Evolutionary conservation across 768 basidiomycete species (phyloP).

Genomic region (Tylopilus felleus): DNA sequence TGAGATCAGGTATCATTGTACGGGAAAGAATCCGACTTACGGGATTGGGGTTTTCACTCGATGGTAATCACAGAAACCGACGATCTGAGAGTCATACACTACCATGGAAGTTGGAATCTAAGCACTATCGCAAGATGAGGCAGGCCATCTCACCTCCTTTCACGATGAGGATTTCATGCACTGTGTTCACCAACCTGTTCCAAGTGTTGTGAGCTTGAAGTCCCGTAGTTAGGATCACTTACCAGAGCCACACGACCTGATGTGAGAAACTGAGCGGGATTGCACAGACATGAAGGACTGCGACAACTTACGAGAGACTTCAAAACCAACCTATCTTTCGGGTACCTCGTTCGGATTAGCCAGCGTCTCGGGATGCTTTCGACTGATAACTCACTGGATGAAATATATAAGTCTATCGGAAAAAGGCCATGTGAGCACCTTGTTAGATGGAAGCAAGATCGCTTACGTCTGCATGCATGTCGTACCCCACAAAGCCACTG

Average conservation of each 20-base stretch:
- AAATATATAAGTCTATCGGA: neutral
- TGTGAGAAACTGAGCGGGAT: neutral
- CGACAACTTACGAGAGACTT: neutral
- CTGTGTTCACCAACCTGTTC: neutral
- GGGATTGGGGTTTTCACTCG: neutral
- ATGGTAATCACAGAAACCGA: neutral
- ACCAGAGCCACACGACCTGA: neutral
- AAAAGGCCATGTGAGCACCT: neutral
- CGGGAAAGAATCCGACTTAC: neutral
- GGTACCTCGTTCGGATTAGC: neutral
- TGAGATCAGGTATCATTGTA: no score
- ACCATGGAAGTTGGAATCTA: neutral
- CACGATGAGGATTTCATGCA: neutral
- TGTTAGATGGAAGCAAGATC: neutral
- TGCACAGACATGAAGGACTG: neutral
- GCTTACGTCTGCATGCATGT: conserved; percentile 12
- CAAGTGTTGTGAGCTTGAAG: neutral
- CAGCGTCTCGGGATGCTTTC: neutral
- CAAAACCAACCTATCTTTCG: neutral
- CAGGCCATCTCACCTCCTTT: neutral
- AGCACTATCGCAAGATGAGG: neutral
- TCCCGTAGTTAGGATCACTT: neutral
- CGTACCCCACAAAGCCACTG: conserved; percentile 13
- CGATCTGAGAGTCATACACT: conserved; percentile 2
- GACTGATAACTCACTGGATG: conserved; percentile 1